These are phyloP conservation scores for Aspergillus ostianus DNA, from an alignment of 495 filamentous ascomycete genomes.

Conservation along the genomic window DNA sequence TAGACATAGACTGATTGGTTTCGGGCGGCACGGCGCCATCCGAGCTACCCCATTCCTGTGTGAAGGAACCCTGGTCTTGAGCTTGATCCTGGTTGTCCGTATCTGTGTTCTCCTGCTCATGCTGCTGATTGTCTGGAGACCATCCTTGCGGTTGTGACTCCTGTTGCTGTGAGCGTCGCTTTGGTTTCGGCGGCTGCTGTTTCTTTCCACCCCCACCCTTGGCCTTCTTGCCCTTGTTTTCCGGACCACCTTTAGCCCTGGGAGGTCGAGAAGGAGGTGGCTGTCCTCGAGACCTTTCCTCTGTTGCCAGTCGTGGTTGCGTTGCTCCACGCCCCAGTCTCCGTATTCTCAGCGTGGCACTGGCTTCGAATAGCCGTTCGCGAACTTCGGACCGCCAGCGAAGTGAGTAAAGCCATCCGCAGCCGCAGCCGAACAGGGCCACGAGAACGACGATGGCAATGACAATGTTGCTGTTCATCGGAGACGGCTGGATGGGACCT, in stretches of 20 bases:
- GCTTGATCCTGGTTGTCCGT: neutral
- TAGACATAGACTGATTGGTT: neutral
- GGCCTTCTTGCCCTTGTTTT: neutral
- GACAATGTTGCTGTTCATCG: neutral
- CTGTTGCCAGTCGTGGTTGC: neutral
- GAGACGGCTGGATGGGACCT: neutral
- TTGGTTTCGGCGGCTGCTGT: neutral
- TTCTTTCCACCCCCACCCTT: neutral
- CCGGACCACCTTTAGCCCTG: neutral
- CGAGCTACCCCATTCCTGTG: neutral
- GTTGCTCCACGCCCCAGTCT: neutral
- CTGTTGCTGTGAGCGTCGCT: neutral
- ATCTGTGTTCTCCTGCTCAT: neutral
- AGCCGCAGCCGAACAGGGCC: neutral
- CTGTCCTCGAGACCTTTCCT: neutral
- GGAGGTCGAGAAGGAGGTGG: neutral
- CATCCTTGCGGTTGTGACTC: neutral
- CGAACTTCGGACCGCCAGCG: neutral
- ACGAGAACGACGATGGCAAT: neutral
- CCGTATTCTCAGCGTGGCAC: neutral
- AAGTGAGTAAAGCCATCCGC: neutral
- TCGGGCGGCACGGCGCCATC: neutral
- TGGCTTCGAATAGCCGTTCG: neutral
- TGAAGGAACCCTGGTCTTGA: neutral
- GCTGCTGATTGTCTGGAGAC: neutral